Evolutionary conservation across 306 rosid species (phyloP).

Genomic region (Trichosanthes truncata): DNA sequence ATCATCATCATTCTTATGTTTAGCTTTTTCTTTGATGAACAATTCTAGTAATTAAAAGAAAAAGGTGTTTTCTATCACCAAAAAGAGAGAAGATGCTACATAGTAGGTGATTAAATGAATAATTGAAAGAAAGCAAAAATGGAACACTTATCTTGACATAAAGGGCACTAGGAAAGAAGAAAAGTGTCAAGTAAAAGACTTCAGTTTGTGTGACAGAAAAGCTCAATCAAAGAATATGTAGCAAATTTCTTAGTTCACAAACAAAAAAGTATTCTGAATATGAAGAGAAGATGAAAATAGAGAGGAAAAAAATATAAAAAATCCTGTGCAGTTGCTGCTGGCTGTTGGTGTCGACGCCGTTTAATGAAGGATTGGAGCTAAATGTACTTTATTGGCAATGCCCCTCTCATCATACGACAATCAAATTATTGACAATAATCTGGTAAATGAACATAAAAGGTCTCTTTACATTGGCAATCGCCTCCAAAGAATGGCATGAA

Average conservation of each 20-base stretch:
- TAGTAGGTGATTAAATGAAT: not conserved
- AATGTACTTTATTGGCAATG: not conserved
- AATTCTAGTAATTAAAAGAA: not conserved
- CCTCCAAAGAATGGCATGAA: not conserved
- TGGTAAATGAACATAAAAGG: not conserved
- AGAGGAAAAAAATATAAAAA: not conserved
- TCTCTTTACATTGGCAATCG: not conserved
- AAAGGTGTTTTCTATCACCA: not conserved
- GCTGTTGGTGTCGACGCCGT: not conserved
- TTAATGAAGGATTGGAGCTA: not conserved
- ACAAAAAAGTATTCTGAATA: not conserved
- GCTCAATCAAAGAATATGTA: not conserved
- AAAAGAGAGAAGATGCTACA: not conserved
- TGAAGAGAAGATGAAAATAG: not conserved
- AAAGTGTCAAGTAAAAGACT: not conserved
- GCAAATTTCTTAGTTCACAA: not conserved
- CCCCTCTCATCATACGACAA: not conserved
- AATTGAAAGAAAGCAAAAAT: not conserved
- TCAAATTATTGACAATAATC: not conserved
- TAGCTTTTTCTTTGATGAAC: not conserved
- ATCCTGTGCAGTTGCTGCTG: not conserved
- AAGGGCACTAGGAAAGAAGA: not conserved
- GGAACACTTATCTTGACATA: not conserved
- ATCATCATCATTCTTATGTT: not conserved
- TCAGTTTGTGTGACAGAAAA: not conserved